A percentile compares a stretch with the other conserved stretches of the same genome.
Evolutionary conservation across 1,284 basidiomycete genomes (phyloP).

Genomic region (Neotropicomus parvogracilis): DNA sequence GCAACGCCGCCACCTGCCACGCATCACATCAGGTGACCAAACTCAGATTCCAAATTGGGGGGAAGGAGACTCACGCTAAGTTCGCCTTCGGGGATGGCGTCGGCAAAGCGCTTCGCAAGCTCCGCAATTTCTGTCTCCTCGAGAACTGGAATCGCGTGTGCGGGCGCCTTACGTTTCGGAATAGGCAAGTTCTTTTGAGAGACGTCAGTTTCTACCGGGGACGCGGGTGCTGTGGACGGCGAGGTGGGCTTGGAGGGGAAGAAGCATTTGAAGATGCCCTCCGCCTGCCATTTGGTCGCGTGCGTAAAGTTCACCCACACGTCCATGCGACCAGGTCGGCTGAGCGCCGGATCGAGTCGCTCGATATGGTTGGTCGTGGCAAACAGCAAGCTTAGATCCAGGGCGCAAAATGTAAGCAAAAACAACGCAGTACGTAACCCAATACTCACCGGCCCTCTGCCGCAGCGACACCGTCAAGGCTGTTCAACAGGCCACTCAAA

Average conservation of each 20-base stretch:
- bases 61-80: constrained; percentile 73
- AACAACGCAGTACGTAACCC: constrained; percentile 6
- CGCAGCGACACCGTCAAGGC: constrained; percentile 82
- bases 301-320: constrained; percentile 87
- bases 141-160: constrained; percentile 62
- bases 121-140: constrained; percentile 68
- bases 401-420: constrained; percentile 17
- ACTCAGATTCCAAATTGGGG: background rate
- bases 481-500: constrained; percentile 78
- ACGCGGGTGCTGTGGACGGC: constrained; percentile 21
- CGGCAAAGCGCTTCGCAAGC: constrained; percentile 74
- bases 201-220: constrained; percentile 40
- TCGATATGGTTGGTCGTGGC: constrained; percentile 86
- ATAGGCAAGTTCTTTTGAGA: constrained; percentile 64
- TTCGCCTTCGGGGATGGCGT: constrained; percentile 75
- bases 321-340: constrained; percentile 80
- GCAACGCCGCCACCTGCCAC: constrained; percentile 71
- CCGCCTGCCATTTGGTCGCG: constrained; percentile 82
- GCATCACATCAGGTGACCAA: constrained; percentile 2
- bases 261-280: constrained; percentile 88
- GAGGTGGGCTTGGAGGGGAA: constrained; percentile 61
- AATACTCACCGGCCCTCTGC: constrained; percentile 72
- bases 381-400: constrained; percentile 59
- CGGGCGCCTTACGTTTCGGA: constrained; percentile 58
- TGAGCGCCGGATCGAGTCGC: constrained; percentile 77